phyloP scores from a whole-genome alignment of 345 rosid genomes.

The Eucalyptus urophylla region DNA sequence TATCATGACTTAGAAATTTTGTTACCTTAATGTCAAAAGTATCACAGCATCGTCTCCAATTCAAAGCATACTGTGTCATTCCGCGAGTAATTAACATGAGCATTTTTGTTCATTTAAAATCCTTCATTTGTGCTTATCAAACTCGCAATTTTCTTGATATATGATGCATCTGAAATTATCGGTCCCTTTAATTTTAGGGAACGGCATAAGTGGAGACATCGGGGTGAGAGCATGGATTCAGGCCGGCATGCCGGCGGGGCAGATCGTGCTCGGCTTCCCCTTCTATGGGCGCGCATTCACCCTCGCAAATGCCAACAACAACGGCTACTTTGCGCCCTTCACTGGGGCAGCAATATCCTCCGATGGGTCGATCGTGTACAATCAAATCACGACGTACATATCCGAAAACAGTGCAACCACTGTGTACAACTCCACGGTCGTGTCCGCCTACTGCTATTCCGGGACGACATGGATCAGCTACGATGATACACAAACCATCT shows the following conservation, averaged over 20 bases:
- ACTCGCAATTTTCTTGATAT: background rate
- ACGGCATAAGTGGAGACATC: constrained; percentile 31
- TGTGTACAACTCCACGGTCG: constrained; percentile 28
- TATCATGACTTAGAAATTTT: background rate
- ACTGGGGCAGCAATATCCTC: constrained; percentile 15
- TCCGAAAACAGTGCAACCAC: constrained; percentile 12
- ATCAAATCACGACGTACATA: constrained; percentile 19
- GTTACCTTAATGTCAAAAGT: background rate
- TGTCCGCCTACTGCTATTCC: constrained; percentile 31
- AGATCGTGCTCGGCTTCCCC: constrained; percentile 58
- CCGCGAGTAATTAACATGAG: background rate
- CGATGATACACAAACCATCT: constrained; percentile 33
- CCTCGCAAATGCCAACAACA: constrained; percentile 30
- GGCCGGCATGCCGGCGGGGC: constrained; percentile 28
- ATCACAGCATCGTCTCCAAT: background rate
- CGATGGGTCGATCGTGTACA: constrained; percentile 11
- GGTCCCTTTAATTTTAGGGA: background rate
- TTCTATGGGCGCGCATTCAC: constrained; percentile 48
- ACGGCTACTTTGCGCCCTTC: constrained; percentile 41
- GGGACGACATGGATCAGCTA: constrained; percentile 56
- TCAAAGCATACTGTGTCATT: background rate
- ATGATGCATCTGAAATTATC: background rate
- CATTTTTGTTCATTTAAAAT: no score
- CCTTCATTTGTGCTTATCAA: background rate
- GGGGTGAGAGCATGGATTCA: constrained; percentile 44